Evolutionary conservation across 768 basidiomycete species (phyloP), one percentile per base, ranked within the genome.

Genomic region (Auriscalpium microsporum): DNA sequence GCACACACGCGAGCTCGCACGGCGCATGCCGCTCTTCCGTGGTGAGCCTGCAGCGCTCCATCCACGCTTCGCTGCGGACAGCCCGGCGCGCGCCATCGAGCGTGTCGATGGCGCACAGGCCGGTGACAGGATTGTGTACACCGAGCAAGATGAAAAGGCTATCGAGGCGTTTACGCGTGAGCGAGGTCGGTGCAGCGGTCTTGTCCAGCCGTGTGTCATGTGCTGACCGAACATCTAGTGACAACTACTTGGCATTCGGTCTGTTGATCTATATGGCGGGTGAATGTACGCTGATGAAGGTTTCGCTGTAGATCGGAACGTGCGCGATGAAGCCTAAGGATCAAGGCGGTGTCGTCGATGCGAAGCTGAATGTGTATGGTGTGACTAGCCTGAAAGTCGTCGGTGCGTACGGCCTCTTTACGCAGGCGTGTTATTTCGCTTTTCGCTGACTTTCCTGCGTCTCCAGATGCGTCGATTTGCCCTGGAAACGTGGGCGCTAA

Each of bases 281-380:
- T 11, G 21, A n/a, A 23, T 14, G 14, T 19, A 14, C 4, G 28
- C 10, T 28, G 14, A 33, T 40, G 16, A 19, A 14, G 8, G 6
- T 35, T 13, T 42, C 16, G 8, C 40, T 14, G 10, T 50, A 52
- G 81, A 69, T 82, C 17, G 83, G 82, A 48, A 85, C 83, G 0
- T 84, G 82, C 57, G 76, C 82, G 0, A 84, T 86, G 83, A 83
- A 83, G 63, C 75, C 80, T 3, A 73, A 75, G 19, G 72, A 77
- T 10, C 53, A 74, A 45, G 77, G 75, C 8, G 83, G 83, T 17
- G 84, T 86, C 2, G 80, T 87, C 6, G 81, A 86, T 63, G 55
- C 75, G 21, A 69, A 71, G n/a, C 68, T 86, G 37, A 81, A 81
- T 57, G 83, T 86, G 11, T 84, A 86, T 56, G 83, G 82, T 1